phyloP scores from a whole-genome alignment of 1,284 basidiomycete species.

The Heterobasidion occidentale region DNA sequence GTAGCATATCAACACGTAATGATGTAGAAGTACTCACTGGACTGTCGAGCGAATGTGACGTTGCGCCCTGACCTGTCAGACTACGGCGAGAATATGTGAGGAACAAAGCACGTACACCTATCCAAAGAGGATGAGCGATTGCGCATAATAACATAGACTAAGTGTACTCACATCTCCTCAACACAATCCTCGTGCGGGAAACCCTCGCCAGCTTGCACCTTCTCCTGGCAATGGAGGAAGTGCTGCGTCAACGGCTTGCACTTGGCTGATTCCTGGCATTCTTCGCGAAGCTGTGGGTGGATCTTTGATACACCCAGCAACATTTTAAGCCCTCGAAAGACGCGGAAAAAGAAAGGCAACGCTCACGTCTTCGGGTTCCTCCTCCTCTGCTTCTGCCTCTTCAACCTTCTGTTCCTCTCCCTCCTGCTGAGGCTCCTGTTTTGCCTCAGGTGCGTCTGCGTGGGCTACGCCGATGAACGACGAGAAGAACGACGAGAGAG shows the following conservation, averaged over 20 bases:
- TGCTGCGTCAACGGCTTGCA: slow-evolving; percentile 74
- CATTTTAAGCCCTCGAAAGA: background rate
- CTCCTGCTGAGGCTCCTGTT: slow-evolving; percentile 17
- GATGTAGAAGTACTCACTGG: slow-evolving; percentile 17
- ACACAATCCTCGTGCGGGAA: slow-evolving; percentile 88
- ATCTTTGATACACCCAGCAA: slow-evolving; percentile 28
- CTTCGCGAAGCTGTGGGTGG: slow-evolving; percentile 64
- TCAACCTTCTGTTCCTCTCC: slow-evolving; percentile 34
- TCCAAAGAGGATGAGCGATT: slow-evolving; percentile 1
- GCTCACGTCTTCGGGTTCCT: slow-evolving; percentile 81
- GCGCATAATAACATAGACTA: slow-evolving; percentile 1
- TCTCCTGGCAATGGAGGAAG: slow-evolving; percentile 88
- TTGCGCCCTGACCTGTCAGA: background rate
- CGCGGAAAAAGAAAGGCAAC: background rate
- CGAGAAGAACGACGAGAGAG: slow-evolving; percentile 55
- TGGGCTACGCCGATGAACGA: slow-evolving; percentile 51
- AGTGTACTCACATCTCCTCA: slow-evolving; percentile 65
- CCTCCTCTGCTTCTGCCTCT: slow-evolving; percentile 32
- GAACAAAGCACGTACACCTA: slow-evolving; percentile 40
- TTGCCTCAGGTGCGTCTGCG: slow-evolving; percentile 40
- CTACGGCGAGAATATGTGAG: slow-evolving; percentile 2
- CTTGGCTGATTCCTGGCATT: slow-evolving; percentile 62
- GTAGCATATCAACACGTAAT: slow-evolving; percentile 1
- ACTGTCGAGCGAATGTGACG: slow-evolving; percentile 7
- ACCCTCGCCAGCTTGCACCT: slow-evolving; percentile 74